Evolutionary conservation across 306 rosid species (phyloP), one percentile per base, ranked within the genome.

Genomic region (Trifolium fragiferum): DNA sequence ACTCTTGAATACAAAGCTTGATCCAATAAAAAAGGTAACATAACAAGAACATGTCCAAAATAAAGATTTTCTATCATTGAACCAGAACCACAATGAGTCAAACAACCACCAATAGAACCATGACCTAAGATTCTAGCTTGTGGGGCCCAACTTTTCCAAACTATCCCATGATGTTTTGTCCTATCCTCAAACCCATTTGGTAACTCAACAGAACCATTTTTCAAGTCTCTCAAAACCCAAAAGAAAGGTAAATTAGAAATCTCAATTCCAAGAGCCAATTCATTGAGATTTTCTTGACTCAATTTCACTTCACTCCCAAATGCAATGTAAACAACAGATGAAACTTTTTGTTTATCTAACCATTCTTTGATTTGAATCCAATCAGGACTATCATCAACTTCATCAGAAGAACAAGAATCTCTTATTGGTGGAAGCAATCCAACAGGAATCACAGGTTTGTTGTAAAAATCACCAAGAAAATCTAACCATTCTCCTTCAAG

Each of bases 231-330:
- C 18, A 84, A 54, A 12, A 68, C 95, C 95, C 95, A 89, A 55
- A 89, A 84, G 83, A 85, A 87, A 4, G 90, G 81, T 74, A 87
- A 66, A 3, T 75, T 78, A 0, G 91, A 87, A 20, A 74, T 79
- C 66, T 89, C 91, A 32, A 87, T 81, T 10, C 84, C 84, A 70
- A 81, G 70, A 23, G 78, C 81, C 37, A 81, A 64, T 49, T 76
- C 84, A 55, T 70, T 70, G 65, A 76, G 74, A 16, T 65, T 71
- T n/a, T 76, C 81, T 70, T 81, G 76, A 50, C 88, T 89, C 7
- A 85, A 77, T 41, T 84, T 89, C 41, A 89, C 68, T 80, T 85
- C 89, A 49, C 87, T 84, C 7, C 94, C 94, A 69, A 89, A 73
- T 20, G 92, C 90, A 72, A 86, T 70, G 73, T 82, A 89, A 33